phyloP scores from a whole-genome alignment of 1,139 yeast genomes.

The Geotrichum klebahnii region DNA sequence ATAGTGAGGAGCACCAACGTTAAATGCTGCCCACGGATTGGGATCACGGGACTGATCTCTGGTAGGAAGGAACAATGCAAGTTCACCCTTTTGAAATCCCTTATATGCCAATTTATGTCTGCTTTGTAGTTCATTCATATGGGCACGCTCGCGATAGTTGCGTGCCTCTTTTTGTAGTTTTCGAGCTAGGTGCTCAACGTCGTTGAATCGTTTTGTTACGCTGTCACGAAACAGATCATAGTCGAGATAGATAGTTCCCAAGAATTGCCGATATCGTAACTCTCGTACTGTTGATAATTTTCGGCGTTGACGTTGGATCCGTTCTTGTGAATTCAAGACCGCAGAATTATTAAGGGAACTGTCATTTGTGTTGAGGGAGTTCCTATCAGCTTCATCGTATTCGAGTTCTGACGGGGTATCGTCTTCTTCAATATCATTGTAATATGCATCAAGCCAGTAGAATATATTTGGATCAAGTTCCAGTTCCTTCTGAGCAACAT shows the following conservation, averaged over 20 bases:
- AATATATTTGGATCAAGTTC: conserved; percentile 27
- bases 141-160: conserved; percentile 44
- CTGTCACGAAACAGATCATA: conserved; percentile 57
- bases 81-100: conserved; percentile 61
- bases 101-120: conserved; percentile 59
- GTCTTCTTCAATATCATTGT: conserved; percentile 23
- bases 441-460: conserved; percentile 35
- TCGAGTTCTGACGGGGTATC: conserved; percentile 17
- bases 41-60: conserved; percentile 45
- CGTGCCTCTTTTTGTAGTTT: conserved; percentile 74
- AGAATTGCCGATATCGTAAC: conserved; percentile 31
- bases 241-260: conserved; percentile 43
- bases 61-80: conserved; percentile 80
- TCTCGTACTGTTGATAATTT: conserved; percentile 23
- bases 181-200: conserved; percentile 88
- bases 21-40: conserved; percentile 85
- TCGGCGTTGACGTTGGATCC: conserved; percentile 9
- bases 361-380: conserved; percentile 1
- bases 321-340: background rate
- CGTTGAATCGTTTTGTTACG: conserved; percentile 73
- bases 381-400: conserved; percentile 11
- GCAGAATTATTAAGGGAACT: conserved; percentile 2
- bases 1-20: conserved; percentile 74
- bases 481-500: conserved; percentile 15
- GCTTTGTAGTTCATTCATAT: conserved; percentile 39